phyloP scores from a whole-genome alignment of 2,329 filamentous ascomycete genomes.

The Nannizziopsis arthrosporioides region DNA sequence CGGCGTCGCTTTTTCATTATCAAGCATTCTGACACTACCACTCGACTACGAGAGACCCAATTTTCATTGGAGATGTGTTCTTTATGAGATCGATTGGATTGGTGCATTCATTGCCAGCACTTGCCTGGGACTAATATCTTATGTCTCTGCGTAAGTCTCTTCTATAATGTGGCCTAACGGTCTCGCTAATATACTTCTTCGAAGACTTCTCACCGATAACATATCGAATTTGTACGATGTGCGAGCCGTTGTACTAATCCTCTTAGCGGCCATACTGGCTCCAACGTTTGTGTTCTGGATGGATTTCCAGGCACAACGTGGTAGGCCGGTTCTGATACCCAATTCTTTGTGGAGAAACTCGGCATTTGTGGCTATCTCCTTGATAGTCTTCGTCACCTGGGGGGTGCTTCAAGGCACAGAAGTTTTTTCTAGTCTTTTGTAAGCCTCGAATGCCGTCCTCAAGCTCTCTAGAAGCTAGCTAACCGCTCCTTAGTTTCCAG shows the following conservation, averaged over 20 bases:
- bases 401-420: slow-evolving; percentile 40
- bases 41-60: slow-evolving; percentile 2
- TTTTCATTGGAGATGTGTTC: slow-evolving; percentile 8
- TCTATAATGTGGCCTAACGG: not conserved
- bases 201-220: slow-evolving; percentile 11
- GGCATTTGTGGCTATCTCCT: slow-evolving; percentile 46
- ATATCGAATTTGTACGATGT: slow-evolving; percentile 10
- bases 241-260: slow-evolving; percentile 5
- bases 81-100: slow-evolving; percentile 42
- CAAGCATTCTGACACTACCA: slow-evolving; percentile 7
- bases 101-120: slow-evolving; percentile 38
- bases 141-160: slow-evolving; percentile 37
- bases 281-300: slow-evolving; percentile 46
- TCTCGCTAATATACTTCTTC: not conserved
- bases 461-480: slow-evolving; percentile 5
- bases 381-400: slow-evolving; percentile 38
- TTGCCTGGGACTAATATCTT: slow-evolving; percentile 41
- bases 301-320: slow-evolving; percentile 35
- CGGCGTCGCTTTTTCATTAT: slow-evolving; percentile 16
- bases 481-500: slow-evolving; percentile 35
- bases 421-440: slow-evolving; percentile 37
- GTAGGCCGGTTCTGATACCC: slow-evolving; percentile 47
- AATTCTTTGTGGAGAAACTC: slow-evolving; percentile 51
- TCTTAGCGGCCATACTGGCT: slow-evolving; percentile 19
- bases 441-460: slow-evolving; percentile 16